Evolutionary conservation across 345 rosid genomes (phyloP).

Genomic region (Pugionium dolabratum): DNA sequence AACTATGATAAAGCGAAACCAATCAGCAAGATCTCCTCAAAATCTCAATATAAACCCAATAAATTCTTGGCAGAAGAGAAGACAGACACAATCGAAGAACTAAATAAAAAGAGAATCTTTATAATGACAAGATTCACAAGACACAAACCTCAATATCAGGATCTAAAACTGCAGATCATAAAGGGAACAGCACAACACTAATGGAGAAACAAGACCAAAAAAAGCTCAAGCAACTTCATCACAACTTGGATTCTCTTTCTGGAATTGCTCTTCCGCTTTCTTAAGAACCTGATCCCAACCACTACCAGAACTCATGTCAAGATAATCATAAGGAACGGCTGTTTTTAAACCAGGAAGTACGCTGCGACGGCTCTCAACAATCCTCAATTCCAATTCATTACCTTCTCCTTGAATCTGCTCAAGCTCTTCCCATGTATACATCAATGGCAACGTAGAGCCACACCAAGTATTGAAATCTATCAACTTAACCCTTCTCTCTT

Average conservation of each 20-base stretch:
- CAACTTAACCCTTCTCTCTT: constrained; percentile 55
- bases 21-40: neutral
- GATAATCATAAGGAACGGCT: constrained; percentile 69
- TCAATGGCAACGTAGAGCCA: constrained; percentile 68
- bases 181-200: neutral
- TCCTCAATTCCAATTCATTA: constrained; percentile 51
- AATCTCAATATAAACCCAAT: neutral
- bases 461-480: constrained; percentile 92
- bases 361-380: constrained; percentile 58
- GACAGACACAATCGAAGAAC: neutral
- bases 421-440: constrained; percentile 79
- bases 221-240: constrained; percentile 44
- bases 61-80: constrained; percentile 1
- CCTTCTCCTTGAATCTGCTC: constrained; percentile 43
- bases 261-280: constrained; percentile 57
- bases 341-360: constrained; percentile 71
- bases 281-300: constrained; percentile 79
- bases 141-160: neutral
- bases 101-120: neutral
- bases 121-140: neutral
- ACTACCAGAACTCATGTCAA: constrained; percentile 65
- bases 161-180: neutral
- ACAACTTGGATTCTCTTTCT: constrained; percentile 35
- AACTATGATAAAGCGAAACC: neutral
- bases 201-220: neutral